phyloP scores from a whole-genome alignment of 2,329 filamentous ascomycete genomes.

The Hymenoscyphus salicellus region DNA sequence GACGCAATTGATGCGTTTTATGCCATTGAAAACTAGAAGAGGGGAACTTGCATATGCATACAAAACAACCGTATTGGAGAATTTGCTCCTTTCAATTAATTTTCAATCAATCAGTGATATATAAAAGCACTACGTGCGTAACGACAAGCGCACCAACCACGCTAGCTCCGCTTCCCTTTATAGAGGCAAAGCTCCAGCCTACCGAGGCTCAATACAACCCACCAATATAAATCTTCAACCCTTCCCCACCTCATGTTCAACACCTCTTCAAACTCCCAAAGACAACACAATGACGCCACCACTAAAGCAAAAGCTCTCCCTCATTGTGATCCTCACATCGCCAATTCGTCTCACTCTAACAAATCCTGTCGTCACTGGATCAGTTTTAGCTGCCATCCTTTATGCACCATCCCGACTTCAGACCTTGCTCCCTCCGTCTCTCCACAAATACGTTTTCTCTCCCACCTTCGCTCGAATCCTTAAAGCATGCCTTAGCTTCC shows the following conservation, averaged over 20 bases:
- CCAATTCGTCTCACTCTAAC: constrained; percentile 12
- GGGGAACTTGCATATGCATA: background rate
- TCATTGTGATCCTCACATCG: background rate
- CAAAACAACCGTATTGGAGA: no score
- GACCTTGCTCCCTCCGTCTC: constrained; percentile 20
- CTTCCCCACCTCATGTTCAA: background rate
- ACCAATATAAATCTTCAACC: background rate
- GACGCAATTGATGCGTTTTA: no score
- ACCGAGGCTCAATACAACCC: background rate
- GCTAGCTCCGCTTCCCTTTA: background rate
- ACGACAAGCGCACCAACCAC: background rate
- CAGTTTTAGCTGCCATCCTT: constrained; percentile 26
- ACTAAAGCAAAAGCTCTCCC: background rate
- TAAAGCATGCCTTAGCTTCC: constrained; percentile 46
- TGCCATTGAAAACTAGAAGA: background rate
- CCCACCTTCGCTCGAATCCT: constrained; percentile 21
- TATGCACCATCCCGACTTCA: constrained; percentile 29
- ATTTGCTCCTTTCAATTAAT: no score
- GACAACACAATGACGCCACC: background rate
- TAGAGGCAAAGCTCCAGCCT: background rate
- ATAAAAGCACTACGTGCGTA: background rate
- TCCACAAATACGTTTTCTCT: constrained; percentile 23
- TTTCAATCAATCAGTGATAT: background rate
- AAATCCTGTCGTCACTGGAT: constrained; percentile 23
- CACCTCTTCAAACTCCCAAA: background rate